Evolutionary conservation across 2,329 filamentous ascomycete species (phyloP).

Genomic region (Aspergillus ochraceoroseus): DNA sequence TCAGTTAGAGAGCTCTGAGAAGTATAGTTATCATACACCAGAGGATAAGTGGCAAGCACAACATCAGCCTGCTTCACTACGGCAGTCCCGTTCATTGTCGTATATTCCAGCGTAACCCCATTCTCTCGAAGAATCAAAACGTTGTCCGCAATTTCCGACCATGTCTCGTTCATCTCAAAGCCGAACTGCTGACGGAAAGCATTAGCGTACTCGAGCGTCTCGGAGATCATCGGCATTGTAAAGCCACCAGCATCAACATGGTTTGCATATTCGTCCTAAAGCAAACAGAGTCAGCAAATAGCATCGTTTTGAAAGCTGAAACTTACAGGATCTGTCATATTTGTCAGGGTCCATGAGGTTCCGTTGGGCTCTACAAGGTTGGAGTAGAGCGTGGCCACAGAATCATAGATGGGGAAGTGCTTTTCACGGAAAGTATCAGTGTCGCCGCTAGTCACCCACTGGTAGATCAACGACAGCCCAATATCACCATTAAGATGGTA

Average conservation of each 20-base stretch:
- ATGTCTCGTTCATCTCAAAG: conserved; percentile 53
- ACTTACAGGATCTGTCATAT: conserved; percentile 66
- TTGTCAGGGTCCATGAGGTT: conserved; percentile 51
- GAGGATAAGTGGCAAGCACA: conserved; percentile 60
- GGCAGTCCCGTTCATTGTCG: conserved; percentile 61
- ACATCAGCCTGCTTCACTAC: conserved; percentile 68
- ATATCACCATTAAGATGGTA: conserved; percentile 70
- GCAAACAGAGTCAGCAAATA: conserved; percentile 1
- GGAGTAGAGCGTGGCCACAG: conserved; percentile 57
- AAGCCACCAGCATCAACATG: conserved; percentile 63
- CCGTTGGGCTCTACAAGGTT: conserved; percentile 58
- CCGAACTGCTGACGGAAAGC: conserved; percentile 54
- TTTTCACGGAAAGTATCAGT: conserved; percentile 51
- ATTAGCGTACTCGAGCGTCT: conserved; percentile 55
- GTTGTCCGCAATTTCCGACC: conserved; percentile 53
- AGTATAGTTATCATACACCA: conserved; percentile 56
- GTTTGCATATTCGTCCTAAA: conserved; percentile 62
- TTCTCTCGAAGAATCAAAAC: conserved; percentile 55
- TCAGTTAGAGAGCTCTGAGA: conserved; percentile 50
- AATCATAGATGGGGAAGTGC: conserved; percentile 61
- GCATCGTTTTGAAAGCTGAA: not conserved
- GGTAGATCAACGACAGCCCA: conserved; percentile 57
- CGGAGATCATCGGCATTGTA: conserved; percentile 59
- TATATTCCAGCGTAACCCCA: conserved; percentile 60
- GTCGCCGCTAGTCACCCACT: conserved; percentile 58